phyloP scores from a whole-genome alignment of 2,329 filamentous ascomycete genomes.

The Monilinia vaccinii-corymbosi region DNA sequence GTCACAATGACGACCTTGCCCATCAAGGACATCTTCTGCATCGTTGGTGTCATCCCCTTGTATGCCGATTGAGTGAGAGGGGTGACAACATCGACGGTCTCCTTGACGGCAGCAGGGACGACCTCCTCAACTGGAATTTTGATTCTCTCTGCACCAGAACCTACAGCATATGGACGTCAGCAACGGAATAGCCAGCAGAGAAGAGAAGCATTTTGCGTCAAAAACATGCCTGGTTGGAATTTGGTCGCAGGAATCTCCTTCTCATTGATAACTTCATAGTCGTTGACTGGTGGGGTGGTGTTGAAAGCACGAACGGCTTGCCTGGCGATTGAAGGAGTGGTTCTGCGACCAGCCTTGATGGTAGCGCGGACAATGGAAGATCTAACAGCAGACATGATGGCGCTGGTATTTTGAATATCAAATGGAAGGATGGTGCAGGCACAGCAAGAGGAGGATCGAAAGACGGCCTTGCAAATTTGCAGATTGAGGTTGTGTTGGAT shows the following conservation, averaged over 20 bases:
- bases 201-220: neutral
- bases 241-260: conserved; percentile 21
- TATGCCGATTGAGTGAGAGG: conserved; percentile 47
- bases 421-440: neutral
- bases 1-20: conserved; percentile 66
- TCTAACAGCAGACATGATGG: conserved; percentile 2
- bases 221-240: conserved; percentile 3
- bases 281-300: conserved; percentile 15
- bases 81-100: conserved; percentile 18
- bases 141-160: conserved; percentile 14
- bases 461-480: neutral
- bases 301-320: conserved; percentile 21
- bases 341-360: conserved; percentile 6
- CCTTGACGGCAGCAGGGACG: conserved; percentile 2
- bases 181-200: neutral
- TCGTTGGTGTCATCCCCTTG: conserved; percentile 50
- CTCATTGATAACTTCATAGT: conserved; percentile 24
- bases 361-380: conserved; percentile 4
- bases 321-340: conserved; percentile 5
- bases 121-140: conserved; percentile 23
- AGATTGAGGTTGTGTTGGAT: neutral
- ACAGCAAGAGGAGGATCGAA: neutral
- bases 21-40: conserved; percentile 60
- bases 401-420: neutral
- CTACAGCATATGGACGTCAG: neutral